These are phyloP conservation scores for Phytopythium kandeliae DNA, from an alignment of 352 stramenopile species.

Conservation along the genomic window DNA sequence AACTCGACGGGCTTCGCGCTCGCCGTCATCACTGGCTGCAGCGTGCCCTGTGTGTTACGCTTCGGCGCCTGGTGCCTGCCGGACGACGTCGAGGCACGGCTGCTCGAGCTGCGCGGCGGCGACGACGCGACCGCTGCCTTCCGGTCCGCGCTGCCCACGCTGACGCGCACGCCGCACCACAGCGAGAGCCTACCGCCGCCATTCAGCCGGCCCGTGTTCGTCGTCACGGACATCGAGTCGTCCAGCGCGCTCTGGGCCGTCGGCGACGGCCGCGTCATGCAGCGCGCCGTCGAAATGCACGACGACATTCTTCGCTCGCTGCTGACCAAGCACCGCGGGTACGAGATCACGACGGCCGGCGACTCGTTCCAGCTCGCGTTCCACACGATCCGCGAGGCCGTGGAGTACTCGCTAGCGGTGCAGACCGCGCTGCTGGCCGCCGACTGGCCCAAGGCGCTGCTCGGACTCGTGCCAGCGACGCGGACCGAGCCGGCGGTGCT, in stretches of 20 bases:
- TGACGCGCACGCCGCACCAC: constrained; percentile 3
- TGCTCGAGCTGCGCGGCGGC: constrained; percentile 9
- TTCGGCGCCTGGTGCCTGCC: constrained; percentile 11
- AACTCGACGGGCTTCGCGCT: constrained; percentile 15
- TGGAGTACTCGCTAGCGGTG: constrained; percentile 28
- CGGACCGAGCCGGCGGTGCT: constrained; percentile 9
- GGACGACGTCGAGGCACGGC: constrained; percentile 17
- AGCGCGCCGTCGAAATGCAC: constrained; percentile 20
- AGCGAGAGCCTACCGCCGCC: constrained; percentile 1
- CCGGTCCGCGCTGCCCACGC: neutral
- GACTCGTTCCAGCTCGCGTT: constrained; percentile 47
- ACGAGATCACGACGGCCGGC: constrained; percentile 45
- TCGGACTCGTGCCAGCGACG: constrained; percentile 20
- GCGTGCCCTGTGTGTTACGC: constrained; percentile 13
- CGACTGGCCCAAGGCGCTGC: constrained; percentile 27
- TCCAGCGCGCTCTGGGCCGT: constrained; percentile 31
- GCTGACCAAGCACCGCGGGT: constrained; percentile 28
- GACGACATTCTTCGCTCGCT: constrained; percentile 24
- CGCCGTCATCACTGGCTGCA: constrained; percentile 17
- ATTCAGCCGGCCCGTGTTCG: constrained; percentile 21
- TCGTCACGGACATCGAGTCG: constrained; percentile 37
- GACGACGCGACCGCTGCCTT: neutral
- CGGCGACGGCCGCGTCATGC: constrained; percentile 16
- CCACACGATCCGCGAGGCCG: constrained; percentile 27
- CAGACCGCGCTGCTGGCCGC: constrained; percentile 21